phyloP scores from a whole-genome alignment of 768 basidiomycete genomes.

The Lentinula raphanica region DNA sequence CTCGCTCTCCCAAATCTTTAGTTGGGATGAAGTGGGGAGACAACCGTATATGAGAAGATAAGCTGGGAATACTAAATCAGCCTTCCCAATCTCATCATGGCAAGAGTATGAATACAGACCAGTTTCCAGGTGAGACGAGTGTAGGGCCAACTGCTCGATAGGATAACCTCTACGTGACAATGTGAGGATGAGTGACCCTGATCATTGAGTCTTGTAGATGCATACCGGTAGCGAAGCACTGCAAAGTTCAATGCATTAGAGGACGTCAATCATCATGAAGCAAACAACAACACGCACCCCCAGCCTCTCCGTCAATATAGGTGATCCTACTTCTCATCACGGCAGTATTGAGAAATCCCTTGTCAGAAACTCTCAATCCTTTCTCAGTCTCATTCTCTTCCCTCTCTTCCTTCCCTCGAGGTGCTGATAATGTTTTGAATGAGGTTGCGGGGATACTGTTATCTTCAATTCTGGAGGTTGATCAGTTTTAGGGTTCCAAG shows the following conservation, averaged over 20 bases:
- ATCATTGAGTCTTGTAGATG: background rate
- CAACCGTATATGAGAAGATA: constrained; percentile 88
- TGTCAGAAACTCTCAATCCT: constrained; percentile 74
- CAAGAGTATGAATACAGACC: constrained; percentile 20
- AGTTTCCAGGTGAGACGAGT: constrained; percentile 76
- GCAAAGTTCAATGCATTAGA: background rate
- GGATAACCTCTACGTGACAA: constrained; percentile 74
- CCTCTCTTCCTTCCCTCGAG: constrained; percentile 51
- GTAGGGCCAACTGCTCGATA: constrained; percentile 82
- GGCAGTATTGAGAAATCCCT: constrained; percentile 80
- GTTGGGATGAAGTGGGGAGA: constrained; percentile 61
- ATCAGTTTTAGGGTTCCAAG: background rate
- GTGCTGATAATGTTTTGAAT: constrained; percentile 72
- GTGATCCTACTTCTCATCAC: constrained; percentile 79
- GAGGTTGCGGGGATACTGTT: constrained; percentile 77
- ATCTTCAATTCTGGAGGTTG: constrained; percentile 56
- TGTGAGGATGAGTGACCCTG: background rate
- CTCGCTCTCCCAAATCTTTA: constrained; percentile 62
- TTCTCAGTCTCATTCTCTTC: constrained; percentile 81
- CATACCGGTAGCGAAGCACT: constrained; percentile 72
- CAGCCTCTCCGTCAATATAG: constrained; percentile 87
- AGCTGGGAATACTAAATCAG: constrained; percentile 26
- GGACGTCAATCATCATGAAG: background rate
- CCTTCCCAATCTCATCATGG: background rate
- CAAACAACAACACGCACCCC: constrained; percentile 39